These are phyloP conservation scores for Kwoniella shandongensis DNA, from an alignment of 768 basidiomycete species.

Conservation along the genomic window DNA sequence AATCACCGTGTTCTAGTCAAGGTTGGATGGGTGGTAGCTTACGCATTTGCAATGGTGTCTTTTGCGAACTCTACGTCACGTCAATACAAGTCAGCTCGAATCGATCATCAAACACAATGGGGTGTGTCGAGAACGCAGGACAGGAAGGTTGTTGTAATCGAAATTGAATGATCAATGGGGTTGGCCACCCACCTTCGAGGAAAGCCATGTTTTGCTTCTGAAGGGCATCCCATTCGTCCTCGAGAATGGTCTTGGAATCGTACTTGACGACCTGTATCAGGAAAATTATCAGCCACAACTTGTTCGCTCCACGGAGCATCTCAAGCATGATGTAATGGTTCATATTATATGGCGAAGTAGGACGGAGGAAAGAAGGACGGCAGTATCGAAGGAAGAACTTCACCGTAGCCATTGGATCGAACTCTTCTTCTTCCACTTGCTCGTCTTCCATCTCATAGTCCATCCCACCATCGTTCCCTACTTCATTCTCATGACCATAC, in stretches of 20 bases:
- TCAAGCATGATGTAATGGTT: too few species aligned
- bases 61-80: conserved; percentile 7
- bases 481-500: too few species aligned
- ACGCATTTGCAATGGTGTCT: conserved; percentile 14
- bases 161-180: background rate
- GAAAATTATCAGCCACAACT: conserved; percentile 1
- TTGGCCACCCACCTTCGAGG: conserved; percentile 15
- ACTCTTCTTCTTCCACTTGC: conserved; percentile 29
- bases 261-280: conserved; percentile 10
- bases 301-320: too few species aligned
- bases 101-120: too few species aligned
- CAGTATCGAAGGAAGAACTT: background rate
- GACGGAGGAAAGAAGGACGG: too few species aligned
- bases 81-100: background rate
- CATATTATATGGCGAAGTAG: too few species aligned
- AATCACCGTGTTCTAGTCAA: background rate
- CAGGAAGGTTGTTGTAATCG: background rate
- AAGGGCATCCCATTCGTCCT: conserved; percentile 16
- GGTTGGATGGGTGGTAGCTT: background rate
- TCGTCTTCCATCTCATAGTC: background rate
- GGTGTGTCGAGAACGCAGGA: background rate
- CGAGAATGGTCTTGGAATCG: conserved; percentile 11
- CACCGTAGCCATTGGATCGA: conserved; percentile 32
- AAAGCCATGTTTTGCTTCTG: conserved; percentile 4
- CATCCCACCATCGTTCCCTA: too few species aligned